Base-by-base conservation (phyloP, 2,329 filamentous ascomycete species). In the Paraphoma chrysanthemicola region DNA sequence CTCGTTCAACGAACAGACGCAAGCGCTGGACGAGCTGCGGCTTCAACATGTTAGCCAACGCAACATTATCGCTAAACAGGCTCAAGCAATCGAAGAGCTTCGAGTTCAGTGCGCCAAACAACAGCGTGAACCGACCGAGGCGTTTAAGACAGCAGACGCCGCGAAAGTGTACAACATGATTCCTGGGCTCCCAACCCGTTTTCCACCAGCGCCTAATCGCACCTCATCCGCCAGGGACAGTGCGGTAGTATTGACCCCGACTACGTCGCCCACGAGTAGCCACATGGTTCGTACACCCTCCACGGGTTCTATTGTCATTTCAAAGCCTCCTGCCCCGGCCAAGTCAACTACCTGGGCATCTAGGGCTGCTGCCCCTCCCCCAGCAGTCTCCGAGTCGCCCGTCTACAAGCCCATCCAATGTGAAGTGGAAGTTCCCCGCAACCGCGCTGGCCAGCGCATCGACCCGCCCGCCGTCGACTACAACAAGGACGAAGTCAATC, bases 381-480 rank as follows among this genome's bases (percentile, higher is more conserved):
- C 75, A 12, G 65, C 76, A n/a, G 69, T 39, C 1, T 31, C 53
- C 6, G 45, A 51, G 18, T 44, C 49, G 60, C 53, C 67, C 1
- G 41, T 42, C 17, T 73, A 74, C 45, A 65, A 66, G 51, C 66
- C 70, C 11, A 43, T 54, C 23, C 66, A 64, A 54, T 63, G 73
- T 53, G 60, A 74, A 54, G 76, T 60, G 67, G 70, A 57, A 67
- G 81, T 88, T 53, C 78, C 82, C 44, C 83, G 85, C 58, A 88
- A 88, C 72, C 83, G 83, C 56, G 76, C 78, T 56, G 85, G 85
- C 38, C 85, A 88, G 66, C 85, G 86, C 53, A 79, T 89, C 53
- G 86, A 89, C 66, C 64, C 79, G 72, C 63, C 80, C 69, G 67
- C 80, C 72, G 74, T 82, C 74, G 71, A 78, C 42, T 81, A 82